Percentiles rank a stretch among this genome's conserved stretches.
These are phyloP conservation scores for Stramenopiles sp. DNA, from an alignment of 352 stramenopile genomes.

Conservation along the genomic window DNA sequence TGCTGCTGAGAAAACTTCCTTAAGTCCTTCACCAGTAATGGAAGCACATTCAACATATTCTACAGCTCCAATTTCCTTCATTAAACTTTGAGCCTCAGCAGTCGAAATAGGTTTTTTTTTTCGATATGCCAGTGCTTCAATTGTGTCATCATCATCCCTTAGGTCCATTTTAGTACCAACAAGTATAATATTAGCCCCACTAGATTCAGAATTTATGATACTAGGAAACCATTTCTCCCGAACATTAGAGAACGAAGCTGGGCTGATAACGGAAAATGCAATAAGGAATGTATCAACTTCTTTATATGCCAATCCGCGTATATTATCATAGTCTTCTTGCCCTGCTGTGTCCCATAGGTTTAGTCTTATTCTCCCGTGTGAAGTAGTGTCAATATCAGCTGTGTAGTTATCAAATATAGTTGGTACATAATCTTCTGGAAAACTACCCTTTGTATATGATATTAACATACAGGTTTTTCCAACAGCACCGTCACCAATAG, in stretches of 20 bases:
- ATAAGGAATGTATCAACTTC: constrained; percentile 81
- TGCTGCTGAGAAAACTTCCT: constrained; percentile 6
- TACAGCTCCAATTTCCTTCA: background rate
- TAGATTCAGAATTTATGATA: background rate
- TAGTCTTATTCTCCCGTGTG: constrained; percentile 67
- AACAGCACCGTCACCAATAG: constrained; percentile 52
- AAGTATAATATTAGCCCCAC: constrained; percentile 3
- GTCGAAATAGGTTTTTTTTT: constrained; percentile 5
- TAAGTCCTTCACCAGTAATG: background rate
- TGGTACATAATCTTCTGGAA: constrained; percentile 14
- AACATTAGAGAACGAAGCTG: constrained; percentile 6
- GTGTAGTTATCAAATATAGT: constrained; percentile 27
- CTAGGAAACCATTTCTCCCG: constrained; percentile 7
- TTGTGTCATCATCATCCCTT: background rate
- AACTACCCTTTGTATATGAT: constrained; percentile 49
- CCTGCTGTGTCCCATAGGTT: constrained; percentile 72
- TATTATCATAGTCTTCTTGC: constrained; percentile 78
- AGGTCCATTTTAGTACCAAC: constrained; percentile 6
- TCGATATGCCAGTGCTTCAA: background rate
- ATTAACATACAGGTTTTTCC: constrained; percentile 82
- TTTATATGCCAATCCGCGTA: constrained; percentile 67
- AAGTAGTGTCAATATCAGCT: constrained; percentile 36
- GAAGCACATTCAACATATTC: constrained; percentile 8
- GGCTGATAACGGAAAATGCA: constrained; percentile 27
- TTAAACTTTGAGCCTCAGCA: background rate